Conservation (phyloP, 345 rosid genomes). For the Diplotaxis tenuifolia region DNA sequence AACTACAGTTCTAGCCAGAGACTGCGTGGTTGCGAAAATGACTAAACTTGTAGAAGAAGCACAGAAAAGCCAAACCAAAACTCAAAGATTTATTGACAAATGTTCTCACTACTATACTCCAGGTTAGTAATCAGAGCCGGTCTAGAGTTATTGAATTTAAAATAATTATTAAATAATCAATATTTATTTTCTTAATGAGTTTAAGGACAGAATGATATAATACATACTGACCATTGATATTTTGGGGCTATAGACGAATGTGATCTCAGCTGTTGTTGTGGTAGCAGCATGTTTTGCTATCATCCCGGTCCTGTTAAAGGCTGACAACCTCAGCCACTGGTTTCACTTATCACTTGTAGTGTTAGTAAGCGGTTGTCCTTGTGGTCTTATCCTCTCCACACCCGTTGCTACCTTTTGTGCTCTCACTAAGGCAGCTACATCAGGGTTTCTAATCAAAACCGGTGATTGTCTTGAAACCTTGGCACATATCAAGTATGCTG, state of each 20-base stretch:
- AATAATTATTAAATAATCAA: not conserved
- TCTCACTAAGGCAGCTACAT: constrained; percentile 72
- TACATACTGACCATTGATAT: not conserved
- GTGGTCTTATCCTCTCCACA: constrained; percentile 82
- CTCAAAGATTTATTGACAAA: constrained; percentile 74
- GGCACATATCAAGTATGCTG: constrained; percentile 58
- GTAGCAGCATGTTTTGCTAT: constrained; percentile 50
- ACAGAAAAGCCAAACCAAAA: constrained; percentile 68
- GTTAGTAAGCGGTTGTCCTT: constrained; percentile 87
- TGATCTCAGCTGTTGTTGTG: constrained; percentile 57
- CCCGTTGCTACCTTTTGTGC: constrained; percentile 92
- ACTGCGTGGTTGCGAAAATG: constrained; percentile 82
- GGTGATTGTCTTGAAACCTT: constrained; percentile 71
- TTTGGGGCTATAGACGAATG: not conserved
- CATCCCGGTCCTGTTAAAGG: constrained; percentile 47
- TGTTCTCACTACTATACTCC: constrained; percentile 79
- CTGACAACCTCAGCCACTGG: constrained; percentile 52
- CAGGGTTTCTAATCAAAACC: constrained; percentile 79
- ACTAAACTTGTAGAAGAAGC: constrained; percentile 92
- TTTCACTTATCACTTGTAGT: constrained; percentile 72
- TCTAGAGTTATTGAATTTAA: not conserved
- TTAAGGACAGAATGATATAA: not conserved
- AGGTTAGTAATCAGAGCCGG: constrained; percentile 40
- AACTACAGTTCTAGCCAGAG: constrained; percentile 76
- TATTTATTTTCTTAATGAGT: not conserved